A percentile compares a stretch with the other conserved stretches of the same genome.
Conservation (phyloP, 2,329 filamentous ascomycete species). For the Colletotrichum brevisporum region DNA sequence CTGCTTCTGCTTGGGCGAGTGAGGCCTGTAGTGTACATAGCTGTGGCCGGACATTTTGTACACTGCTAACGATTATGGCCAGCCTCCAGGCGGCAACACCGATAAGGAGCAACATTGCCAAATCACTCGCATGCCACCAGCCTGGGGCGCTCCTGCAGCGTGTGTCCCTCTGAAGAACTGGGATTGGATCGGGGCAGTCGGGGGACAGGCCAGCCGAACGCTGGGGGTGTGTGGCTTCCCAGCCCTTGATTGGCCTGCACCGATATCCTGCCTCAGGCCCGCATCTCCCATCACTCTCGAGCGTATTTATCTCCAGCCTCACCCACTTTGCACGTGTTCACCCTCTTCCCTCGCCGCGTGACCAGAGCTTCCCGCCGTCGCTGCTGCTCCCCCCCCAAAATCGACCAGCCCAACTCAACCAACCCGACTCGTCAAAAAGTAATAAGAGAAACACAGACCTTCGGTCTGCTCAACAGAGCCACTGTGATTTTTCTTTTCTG, state of each 20-base stretch:
- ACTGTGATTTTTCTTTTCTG: conserved; percentile 14
- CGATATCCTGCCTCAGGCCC: conserved; percentile 38
- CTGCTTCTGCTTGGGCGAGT: conserved; percentile 1
- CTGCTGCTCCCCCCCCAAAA: conserved; percentile 15
- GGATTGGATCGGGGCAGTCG: conserved; percentile 40
- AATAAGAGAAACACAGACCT: conserved; percentile 37
- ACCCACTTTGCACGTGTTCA: conserved; percentile 58
- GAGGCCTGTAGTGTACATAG: background rate
- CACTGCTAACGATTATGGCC: conserved; percentile 2
- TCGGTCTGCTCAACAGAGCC: conserved; percentile 4
- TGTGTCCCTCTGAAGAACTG: conserved; percentile 36
- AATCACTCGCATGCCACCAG: conserved; percentile 13
- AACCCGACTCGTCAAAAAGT: conserved; percentile 21
- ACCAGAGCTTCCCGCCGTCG: conserved; percentile 46
- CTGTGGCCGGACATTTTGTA: conserved; percentile 1
- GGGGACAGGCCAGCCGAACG: conserved; percentile 25
- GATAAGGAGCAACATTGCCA: conserved; percentile 27
- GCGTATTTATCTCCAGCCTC: conserved; percentile 54
- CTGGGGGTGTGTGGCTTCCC: conserved; percentile 29
- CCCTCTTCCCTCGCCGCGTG: conserved; percentile 55
- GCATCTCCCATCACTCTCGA: conserved; percentile 24
- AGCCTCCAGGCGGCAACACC: background rate
- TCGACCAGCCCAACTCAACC: conserved; percentile 35
- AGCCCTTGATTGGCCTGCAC: conserved; percentile 33
- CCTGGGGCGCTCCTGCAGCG: conserved; percentile 24